Evolutionary conservation across 2,329 filamentous ascomycete species (phyloP), one percentile per base, ranked within the genome.

Genomic region (Venturia asperata): DNA sequence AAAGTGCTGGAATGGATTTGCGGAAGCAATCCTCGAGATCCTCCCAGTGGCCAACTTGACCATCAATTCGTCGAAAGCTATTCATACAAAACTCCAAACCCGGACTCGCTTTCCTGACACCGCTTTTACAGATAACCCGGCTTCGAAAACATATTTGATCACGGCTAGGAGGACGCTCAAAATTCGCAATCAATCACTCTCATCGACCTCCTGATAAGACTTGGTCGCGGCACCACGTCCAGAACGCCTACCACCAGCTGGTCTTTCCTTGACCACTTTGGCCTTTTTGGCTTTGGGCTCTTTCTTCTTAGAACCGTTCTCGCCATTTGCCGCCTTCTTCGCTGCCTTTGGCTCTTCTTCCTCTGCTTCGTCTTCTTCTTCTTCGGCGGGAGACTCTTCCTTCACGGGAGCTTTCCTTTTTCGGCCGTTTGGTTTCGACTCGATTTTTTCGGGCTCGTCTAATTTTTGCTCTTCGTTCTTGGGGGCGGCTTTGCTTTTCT

Each of bases 251-350:
- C 39, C 24, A 17, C 30, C 37, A 11, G 21, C 45, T 3, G 64
- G 2, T 39, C 27, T 42, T 9, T 61, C 64, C n/a, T 65, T 27
- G 13, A 42, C 60, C 30, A 67, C 65, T 64, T 58, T 64, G 13
- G 61, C 19, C 37, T 58, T 64, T n/a, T 56, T 64, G 15, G 62
- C n/a, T 24, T 42, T 47, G 7, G 39, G 27, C 15, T 62, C 42
- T 37, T 67, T 65, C 62, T 70, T 37, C 62, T 70, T 37, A 27
- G 61, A 7, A 66, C 64, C 19, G 63, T 45, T 43, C 63, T 67
- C 19, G 67, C 21, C 11, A 1, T 39, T 61, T 37, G 68, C 65
- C 63, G 70, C 69, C 24, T 63, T 49, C 19, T 63, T 63, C 43
- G 24, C n/a, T 24, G 61, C 42, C n/a, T 41, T 39, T 21, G 49